Percentiles rank a stretch among this genome's conserved stretches.
These are phyloP conservation scores for Pseudoturritis turrita DNA, from an alignment of 345 rosid genomes.

Conservation along the genomic window DNA sequence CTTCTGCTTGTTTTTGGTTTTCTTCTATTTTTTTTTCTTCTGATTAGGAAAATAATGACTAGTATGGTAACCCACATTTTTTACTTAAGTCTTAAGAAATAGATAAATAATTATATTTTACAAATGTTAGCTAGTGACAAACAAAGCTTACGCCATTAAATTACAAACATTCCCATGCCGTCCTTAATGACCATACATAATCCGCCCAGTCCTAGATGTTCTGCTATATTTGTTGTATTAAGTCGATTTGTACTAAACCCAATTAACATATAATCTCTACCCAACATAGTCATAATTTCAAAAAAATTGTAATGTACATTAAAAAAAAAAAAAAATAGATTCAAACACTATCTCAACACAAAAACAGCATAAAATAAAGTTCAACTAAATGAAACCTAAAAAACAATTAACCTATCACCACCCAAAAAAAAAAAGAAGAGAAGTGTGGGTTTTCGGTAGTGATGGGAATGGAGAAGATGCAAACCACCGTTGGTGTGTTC, in stretches of 20 bases:
- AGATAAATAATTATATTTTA: neutral
- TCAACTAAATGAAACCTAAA: neutral
- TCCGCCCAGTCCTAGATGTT: neutral
- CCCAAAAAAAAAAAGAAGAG: neutral
- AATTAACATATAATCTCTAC: too few relatives aligned
- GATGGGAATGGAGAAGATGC: slow-evolving; percentile 23
- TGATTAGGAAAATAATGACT: slow-evolving; percentile 4
- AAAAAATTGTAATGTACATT: too few relatives aligned
- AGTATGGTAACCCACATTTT: neutral
- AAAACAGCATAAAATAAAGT: neutral
- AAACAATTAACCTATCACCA: neutral
- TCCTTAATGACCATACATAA: too few relatives aligned
- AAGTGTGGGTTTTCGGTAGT: slow-evolving; percentile 11
- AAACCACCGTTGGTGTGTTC: slow-evolving; percentile 21
- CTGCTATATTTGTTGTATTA: neutral
- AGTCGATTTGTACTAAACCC: neutral
- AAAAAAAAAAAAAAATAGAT: too few relatives aligned
- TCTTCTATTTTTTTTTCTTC: too few relatives aligned
- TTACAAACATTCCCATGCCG: neutral
- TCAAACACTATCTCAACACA: neutral
- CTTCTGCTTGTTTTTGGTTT: neutral
- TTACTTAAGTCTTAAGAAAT: neutral
- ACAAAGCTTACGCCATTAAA: neutral
- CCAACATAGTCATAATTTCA: too few relatives aligned
- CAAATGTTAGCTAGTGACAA: neutral